phyloP scores from a whole-genome alignment of 106 monocot species.

The Dioscorea alata region DNA sequence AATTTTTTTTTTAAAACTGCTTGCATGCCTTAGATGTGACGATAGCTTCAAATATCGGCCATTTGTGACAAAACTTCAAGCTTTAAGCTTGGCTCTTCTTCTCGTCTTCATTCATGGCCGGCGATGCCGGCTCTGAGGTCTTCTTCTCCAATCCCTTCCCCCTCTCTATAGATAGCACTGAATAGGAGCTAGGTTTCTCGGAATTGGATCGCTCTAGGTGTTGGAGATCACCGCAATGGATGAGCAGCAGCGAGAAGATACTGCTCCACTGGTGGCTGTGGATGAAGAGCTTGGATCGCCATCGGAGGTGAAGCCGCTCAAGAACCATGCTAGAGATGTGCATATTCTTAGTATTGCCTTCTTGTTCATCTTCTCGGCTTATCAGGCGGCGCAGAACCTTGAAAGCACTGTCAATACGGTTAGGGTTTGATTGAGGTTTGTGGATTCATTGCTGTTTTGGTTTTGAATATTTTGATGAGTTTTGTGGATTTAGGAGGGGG shows the following conservation, averaged over 20 bases:
- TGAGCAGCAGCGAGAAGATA: slow-evolving; percentile 18
- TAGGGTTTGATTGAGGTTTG: neutral
- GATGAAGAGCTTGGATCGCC: slow-evolving; percentile 9
- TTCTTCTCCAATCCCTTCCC: neutral
- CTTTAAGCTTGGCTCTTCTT: neutral
- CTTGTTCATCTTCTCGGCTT: slow-evolving; percentile 90
- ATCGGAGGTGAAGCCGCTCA: neutral
- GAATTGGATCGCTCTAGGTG: neutral
- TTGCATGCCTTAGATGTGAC: neutral
- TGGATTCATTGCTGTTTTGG: neutral
- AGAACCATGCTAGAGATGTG: slow-evolving; percentile 52
- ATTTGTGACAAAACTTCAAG: too few relatives aligned
- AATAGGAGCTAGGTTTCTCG: neutral
- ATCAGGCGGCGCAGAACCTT: slow-evolving; percentile 82
- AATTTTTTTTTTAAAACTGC: too few relatives aligned
- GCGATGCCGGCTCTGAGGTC: neutral
- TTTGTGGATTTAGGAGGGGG: slow-evolving; percentile 36
- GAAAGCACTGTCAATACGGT: slow-evolving; percentile 87
- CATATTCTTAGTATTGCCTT: slow-evolving; percentile 75
- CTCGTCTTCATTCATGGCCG: slow-evolving; percentile 6
- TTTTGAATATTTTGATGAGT: neutral
- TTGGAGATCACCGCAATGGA: neutral
- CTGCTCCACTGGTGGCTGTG: slow-evolving; percentile 14
- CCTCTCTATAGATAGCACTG: too few relatives aligned
- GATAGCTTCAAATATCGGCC: too few relatives aligned